Conservation (phyloP, 2,329 filamentous ascomycete species). For the Chaetomiaceae sp. region DNA sequence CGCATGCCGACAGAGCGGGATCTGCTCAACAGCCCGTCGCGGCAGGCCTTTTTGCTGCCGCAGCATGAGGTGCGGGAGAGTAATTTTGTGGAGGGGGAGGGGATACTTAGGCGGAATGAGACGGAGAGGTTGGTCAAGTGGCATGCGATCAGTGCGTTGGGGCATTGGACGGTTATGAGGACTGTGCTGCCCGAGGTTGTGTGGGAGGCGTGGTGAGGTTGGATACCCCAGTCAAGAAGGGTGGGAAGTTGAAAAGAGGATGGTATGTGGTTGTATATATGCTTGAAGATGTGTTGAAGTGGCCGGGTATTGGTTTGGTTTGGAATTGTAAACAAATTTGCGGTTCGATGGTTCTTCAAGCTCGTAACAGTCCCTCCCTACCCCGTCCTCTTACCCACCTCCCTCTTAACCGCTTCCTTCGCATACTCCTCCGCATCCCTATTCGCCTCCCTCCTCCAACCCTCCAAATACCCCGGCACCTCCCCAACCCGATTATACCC, state of each 20-base stretch:
- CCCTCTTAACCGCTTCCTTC: slow-evolving; percentile 20
- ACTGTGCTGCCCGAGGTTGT: slow-evolving; percentile 69
- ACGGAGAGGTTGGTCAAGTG: slow-evolving; percentile 63
- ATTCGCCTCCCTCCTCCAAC: slow-evolving; percentile 40
- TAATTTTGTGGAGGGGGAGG: slow-evolving; percentile 45
- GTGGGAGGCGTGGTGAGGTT: slow-evolving; percentile 81
- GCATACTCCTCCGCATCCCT: slow-evolving; percentile 23
- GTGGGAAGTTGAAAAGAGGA: no score
- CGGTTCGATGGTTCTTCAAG: not conserved
- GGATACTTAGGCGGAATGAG: slow-evolving; percentile 58
- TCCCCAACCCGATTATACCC: slow-evolving; percentile 54
- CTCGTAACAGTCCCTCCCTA: not conserved
- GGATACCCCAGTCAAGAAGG: no score
- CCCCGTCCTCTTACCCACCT: slow-evolving; percentile 12
- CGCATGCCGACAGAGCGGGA: slow-evolving; percentile 61
- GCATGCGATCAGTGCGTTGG: slow-evolving; percentile 71
- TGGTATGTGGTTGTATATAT: not conserved
- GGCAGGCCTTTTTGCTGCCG: slow-evolving; percentile 68
- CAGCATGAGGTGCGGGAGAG: slow-evolving; percentile 60
- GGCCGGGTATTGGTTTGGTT: not conserved
- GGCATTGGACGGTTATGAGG: slow-evolving; percentile 92
- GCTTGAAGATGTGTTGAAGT: not conserved
- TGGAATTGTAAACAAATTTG: not conserved
- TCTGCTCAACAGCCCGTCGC: slow-evolving; percentile 65
- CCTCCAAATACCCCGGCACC: slow-evolving; percentile 58